Evolutionary conservation across 495 filamentous ascomycete species (phyloP), one percentile per base, ranked within the genome.

Genomic region (Aspergillus cavernicola): DNA sequence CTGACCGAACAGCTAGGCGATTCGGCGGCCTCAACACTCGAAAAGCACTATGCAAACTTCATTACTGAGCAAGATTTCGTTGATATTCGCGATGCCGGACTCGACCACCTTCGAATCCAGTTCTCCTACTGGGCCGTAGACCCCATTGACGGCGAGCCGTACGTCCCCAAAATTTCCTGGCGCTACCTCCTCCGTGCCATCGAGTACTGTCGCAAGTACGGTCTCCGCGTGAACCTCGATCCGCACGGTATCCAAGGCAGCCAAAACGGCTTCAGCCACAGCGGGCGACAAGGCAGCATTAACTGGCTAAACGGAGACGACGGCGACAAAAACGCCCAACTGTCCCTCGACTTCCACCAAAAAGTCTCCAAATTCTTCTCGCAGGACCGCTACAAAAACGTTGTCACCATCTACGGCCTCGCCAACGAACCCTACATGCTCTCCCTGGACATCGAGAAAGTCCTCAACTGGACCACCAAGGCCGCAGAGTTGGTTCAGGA

Each of bases 61-160:
- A 83, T 96, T 20, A 88, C 79, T 0, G 88, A 93, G 61, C 72
- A 85, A 44, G 90, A 89, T 20, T 95, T 97, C 65, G 75, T 75
- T 19, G 86, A 92, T 24, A 97, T 99, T 53, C 78, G 78, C 28
- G 85, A 84, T 20, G 95, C 95, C 2, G 95, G 93, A 1, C 83
- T 99, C 11, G 95, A 99, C 66, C 93, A 99, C 67, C 87, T 99
- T 9, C 87, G 95, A 42, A 95, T 99, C 31, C 90, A 86, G 2
- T 97, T 87, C 66, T 87, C 87, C 2, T 99, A 99, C 76, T 99
- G 95, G 95, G 90, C 90, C 0, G 84, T 97, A 2, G 82, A 80
- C 39, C 89, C 86, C 0, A 95, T 95, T 64, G 84, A 87, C 28
- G 87, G 79, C 15, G 93, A 99, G 62, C 88, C 91, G 1, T 99